Base-by-base conservation (phyloP, 495 filamentous ascomycete species). In the Massariosphaeria phaeospora region DNA sequence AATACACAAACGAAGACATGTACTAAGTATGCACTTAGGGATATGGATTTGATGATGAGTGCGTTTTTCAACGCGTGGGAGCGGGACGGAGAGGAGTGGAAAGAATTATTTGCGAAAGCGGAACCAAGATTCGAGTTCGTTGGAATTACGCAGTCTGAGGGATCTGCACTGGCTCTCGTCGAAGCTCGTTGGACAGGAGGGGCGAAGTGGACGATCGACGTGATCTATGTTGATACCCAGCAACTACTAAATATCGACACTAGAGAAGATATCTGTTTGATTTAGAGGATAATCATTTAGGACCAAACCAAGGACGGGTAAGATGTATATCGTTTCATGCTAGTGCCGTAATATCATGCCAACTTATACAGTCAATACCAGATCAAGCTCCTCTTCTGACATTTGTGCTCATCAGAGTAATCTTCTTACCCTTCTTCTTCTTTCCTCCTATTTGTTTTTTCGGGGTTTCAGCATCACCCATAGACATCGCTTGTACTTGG, bases 351-450 rank as follows among this genome's bases (percentile, higher is more conserved):
- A 23, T 40, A 45, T 29, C 41, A 45, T 45, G 41, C 9, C 18
- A 41, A 41, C 18, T 13, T 8, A 8, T 41, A 10, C 18, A 45
- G 29, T 3, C 26, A 21, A 45, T 27, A 8, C 23, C 41, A 2
- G 25, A 30, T 71, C 73, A 86, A 46, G 84, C 84, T 8, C 80
- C 84, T 66, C 84, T 75, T 55, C 84, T 76, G 34, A 77, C 83
- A 66, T 79, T 87, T 29, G 90, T 96, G 52, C 87, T 90, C 90
- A 96, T 96, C 50, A 96, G 67, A 9, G 88, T 96, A 45, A 96
- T 96, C 75, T 94, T 93, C 73, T 94, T 90, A 46, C 79, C 82
- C 72, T 94, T 96, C 75, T 91, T 95, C 71, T 87, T 89, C 73
- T 88, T 90, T 6, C 59, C 59, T 2, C 57, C 47, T 23, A 30